phyloP scores from a whole-genome alignment of 2,329 filamentous ascomycete genomes.

The Aspergillus candidus region DNA sequence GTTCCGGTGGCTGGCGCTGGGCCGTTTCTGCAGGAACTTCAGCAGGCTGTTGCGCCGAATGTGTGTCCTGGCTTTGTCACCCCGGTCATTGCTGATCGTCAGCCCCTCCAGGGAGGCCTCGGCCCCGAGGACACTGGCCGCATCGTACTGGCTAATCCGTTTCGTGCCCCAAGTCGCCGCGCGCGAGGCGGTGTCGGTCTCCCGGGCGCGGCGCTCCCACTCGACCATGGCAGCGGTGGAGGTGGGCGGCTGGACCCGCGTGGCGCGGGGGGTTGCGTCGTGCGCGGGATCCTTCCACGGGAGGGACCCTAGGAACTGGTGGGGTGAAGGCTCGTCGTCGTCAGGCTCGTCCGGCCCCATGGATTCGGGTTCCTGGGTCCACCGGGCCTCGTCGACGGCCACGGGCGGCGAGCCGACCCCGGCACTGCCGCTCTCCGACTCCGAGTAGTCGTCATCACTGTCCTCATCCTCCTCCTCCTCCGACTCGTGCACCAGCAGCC shows the following conservation, averaged over 20 bases:
- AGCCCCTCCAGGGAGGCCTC: constrained; percentile 39
- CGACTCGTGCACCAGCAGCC: constrained; percentile 41
- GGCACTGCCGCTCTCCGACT: constrained; percentile 18
- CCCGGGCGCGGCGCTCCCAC: constrained; percentile 45
- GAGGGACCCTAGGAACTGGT: constrained; percentile 34
- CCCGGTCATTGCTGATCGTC: constrained; percentile 30
- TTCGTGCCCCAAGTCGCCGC: constrained; percentile 51
- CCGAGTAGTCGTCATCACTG: constrained; percentile 25
- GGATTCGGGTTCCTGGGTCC: constrained; percentile 11
- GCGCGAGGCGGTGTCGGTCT: constrained; percentile 50
- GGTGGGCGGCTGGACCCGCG: constrained; percentile 43
- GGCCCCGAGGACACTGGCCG: constrained; percentile 42
- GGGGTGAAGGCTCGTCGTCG: constrained; percentile 27
- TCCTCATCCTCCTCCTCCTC: constrained; percentile 21
- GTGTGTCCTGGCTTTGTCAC: constrained; percentile 35
- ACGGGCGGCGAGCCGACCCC: constrained; percentile 24
- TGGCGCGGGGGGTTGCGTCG: constrained; percentile 23
- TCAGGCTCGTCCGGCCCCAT: constrained; percentile 20
- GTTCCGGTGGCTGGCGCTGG: constrained; percentile 34
- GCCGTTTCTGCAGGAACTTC: constrained; percentile 37
- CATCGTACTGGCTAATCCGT: constrained; percentile 47
- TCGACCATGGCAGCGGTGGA: constrained; percentile 52
- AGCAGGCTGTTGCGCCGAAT: constrained; percentile 45
- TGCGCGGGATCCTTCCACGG: constrained; percentile 46
- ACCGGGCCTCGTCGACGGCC: constrained; percentile 19